A percentile compares a stretch with the other conserved stretches of the same genome.
Conservation (phyloP, 2,329 filamentous ascomycete species). For the Torrubiellomyces zombiae region DNA sequence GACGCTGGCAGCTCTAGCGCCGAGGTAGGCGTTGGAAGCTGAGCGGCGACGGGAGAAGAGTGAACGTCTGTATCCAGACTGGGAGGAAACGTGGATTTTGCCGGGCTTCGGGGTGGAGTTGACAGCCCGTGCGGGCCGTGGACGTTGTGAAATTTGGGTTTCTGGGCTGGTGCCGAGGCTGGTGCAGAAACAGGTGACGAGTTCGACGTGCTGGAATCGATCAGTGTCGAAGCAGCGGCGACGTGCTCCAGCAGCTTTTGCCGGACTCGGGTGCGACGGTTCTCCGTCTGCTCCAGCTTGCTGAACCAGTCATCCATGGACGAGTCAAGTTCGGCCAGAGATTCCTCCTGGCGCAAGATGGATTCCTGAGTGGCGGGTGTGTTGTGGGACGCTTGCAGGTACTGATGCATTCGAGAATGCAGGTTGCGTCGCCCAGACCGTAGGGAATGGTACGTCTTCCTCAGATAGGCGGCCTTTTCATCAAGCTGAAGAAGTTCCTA, state of each 20-base stretch:
- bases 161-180: conserved; percentile 23
- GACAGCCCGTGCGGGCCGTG: conserved; percentile 25
- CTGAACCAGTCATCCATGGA: conserved; percentile 68
- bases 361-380: conserved; percentile 59
- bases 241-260: conserved; percentile 73
- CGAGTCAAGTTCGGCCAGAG: conserved; percentile 56
- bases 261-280: conserved; percentile 55
- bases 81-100: conserved; percentile 5
- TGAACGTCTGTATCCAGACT: too few relatives aligned
- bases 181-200: conserved; percentile 6
- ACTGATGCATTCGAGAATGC: conserved; percentile 61
- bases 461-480: conserved; percentile 61
- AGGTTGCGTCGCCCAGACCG: conserved; percentile 61
- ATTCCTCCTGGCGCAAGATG: conserved; percentile 66
- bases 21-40: too few relatives aligned
- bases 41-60: too few relatives aligned
- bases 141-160: conserved; percentile 20
- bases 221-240: conserved; percentile 48
- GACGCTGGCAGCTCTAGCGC: too few relatives aligned
- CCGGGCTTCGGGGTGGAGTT: conserved; percentile 23
- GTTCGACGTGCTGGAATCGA: conserved; percentile 8
- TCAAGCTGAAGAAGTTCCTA: conserved; percentile 64
- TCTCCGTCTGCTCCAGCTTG: conserved; percentile 69
- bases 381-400: conserved; percentile 53
- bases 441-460: conserved; percentile 59